phyloP scores from a whole-genome alignment of 2,329 filamentous ascomycete species.

The Fusarium gaditjirri region DNA sequence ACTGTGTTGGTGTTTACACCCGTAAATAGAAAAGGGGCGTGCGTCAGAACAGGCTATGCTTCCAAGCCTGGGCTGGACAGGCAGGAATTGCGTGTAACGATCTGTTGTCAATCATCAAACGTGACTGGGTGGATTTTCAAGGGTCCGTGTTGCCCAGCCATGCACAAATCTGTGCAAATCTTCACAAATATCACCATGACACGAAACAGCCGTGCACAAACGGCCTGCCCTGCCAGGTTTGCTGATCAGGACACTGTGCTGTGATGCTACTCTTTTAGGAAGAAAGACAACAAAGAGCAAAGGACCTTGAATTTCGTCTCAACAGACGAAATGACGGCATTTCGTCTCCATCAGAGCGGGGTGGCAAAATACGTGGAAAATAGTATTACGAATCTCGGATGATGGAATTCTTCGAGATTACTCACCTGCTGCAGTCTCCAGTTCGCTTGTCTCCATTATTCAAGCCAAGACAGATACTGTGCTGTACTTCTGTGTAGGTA shows the following conservation, averaged over 20 bases:
- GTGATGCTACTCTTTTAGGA: slow-evolving; percentile 11
- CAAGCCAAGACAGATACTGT: slow-evolving; percentile 9
- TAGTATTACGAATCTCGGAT: slow-evolving; percentile 29
- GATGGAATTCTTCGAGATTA: slow-evolving; percentile 21
- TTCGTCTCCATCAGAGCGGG: slow-evolving; percentile 13
- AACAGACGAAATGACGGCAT: slow-evolving; percentile 23
- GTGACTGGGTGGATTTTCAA: slow-evolving; percentile 27
- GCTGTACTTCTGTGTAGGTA: not conserved
- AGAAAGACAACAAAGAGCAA: slow-evolving; percentile 35
- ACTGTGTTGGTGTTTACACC: slow-evolving; percentile 14
- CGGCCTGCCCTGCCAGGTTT: not conserved
- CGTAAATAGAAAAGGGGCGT: slow-evolving; percentile 38
- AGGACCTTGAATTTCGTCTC: slow-evolving; percentile 9
- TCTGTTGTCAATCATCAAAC: slow-evolving; percentile 21
- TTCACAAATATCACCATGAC: not conserved
- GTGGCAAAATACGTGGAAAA: slow-evolving; percentile 13
- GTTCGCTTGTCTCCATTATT: not conserved
- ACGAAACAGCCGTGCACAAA: slow-evolving; percentile 27
- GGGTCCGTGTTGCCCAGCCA: slow-evolving; percentile 22
- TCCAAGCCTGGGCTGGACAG: slow-evolving; percentile 16
- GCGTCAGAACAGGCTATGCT: slow-evolving; percentile 31
- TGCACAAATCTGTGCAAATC: slow-evolving; percentile 32
- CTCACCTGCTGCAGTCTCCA: not conserved
- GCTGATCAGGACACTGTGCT: slow-evolving; percentile 8
- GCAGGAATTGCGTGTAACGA: slow-evolving; percentile 19